Base-by-base conservation (phyloP, 140 eudicot species). In the Artemisia princeps region DNA sequence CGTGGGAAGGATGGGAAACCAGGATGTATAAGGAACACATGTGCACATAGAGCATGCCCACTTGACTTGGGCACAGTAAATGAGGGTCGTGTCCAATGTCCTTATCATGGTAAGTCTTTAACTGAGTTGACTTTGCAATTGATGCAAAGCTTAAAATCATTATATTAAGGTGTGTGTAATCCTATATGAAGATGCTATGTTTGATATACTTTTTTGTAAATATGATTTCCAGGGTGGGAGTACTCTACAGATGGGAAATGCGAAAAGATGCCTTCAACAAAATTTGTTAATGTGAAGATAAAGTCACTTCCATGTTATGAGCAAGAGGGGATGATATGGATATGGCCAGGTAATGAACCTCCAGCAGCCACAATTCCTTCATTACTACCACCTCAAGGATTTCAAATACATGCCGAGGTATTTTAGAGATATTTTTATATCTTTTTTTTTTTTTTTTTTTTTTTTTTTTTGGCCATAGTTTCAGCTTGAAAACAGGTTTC, bases 1-100 rank as follows among this genome's bases (percentile, higher is more conserved):
- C 96, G 96, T 23, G 99, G 99, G 59, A 94, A 88, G 70, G 95
- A 88, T 75, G 99, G 99, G 23, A 80, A 88, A 73, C 94, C 96
- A 2, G 99, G 96, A 68, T 94, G 99, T 72, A 88, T 94, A 26
- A 80, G 74, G 81, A 88, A 94, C 83, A 94, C 99, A 0, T 94
- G 99, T 61, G 99, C 99, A 10, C 99, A 94, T 70, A 82, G 99
- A 79, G 95, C 99, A 54, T 94, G 99, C 76, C 99, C 99, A 37
- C 99, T 94, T 73, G 83, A 94, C 60, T 82, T 94, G 22, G 99
- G 99, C 46, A 67, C 96, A 13, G 84, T 94, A 33, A 86, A 86
- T 10, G 94, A 94, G 86, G 99, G 99, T 24, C 96, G 99, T 6
- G 83, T 94, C 40, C 96, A 86, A 69, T 94, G 99, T 78, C 99